A percentile compares a stretch with the other conserved stretches of the same genome.
Evolutionary conservation across 768 basidiomycete species (phyloP).

Genomic region (Leucosporidium yakuticum): DNA sequence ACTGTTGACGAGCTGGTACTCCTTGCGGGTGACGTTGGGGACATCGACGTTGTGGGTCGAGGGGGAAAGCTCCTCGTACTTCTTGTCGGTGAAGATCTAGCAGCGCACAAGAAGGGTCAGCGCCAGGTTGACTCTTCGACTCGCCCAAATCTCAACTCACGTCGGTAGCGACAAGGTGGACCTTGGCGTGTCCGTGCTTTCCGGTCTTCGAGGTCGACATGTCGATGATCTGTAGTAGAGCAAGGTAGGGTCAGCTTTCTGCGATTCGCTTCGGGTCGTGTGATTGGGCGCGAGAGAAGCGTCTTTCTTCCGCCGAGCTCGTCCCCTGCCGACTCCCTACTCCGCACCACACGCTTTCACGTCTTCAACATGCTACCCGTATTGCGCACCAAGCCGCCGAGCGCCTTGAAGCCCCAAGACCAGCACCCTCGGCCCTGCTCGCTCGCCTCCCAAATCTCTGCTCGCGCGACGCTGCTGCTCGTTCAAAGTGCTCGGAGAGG

Average conservation of each 20-base stretch:
- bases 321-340: too few species aligned
- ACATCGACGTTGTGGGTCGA: constrained; percentile 99
- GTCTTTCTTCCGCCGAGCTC: background rate
- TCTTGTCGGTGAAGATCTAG: constrained; percentile 99
- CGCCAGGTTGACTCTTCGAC: background rate
- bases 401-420: too few species aligned
- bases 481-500: too few species aligned
- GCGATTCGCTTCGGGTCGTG: background rate
- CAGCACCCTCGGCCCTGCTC: too few species aligned
- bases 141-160: constrained; percentile 51
- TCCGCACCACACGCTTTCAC: too few species aligned
- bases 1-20: constrained; percentile 73
- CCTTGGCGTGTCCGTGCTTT: constrained; percentile 99
- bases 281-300: background rate
- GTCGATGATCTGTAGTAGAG: constrained; percentile 61
- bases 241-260: too few species aligned
- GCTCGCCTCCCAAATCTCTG: too few species aligned
- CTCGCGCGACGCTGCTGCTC: too few species aligned
- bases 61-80: constrained; percentile 77
- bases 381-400: too few species aligned
- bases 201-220: constrained; percentile 99
- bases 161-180: constrained; percentile 93
- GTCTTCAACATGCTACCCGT: too few species aligned
- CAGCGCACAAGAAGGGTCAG: background rate
- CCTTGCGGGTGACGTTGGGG: constrained; percentile 80